phyloP scores from a whole-genome alignment of 441 rosid species.

The Jatropha multifida region DNA sequence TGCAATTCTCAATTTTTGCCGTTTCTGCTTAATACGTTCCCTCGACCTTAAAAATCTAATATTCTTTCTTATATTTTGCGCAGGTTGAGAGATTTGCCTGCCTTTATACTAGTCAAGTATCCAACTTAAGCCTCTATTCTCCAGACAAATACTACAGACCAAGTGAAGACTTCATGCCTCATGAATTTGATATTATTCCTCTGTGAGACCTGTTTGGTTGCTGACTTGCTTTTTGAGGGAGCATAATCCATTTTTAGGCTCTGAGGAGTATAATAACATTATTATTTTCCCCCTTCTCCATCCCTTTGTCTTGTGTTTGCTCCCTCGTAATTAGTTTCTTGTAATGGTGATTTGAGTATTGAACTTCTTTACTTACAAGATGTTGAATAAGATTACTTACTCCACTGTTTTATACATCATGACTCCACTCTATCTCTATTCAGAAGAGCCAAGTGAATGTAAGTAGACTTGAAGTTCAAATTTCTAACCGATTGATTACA shows the following conservation, averaged over 20 bases:
- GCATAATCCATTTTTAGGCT: background rate
- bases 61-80: background rate
- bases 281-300: background rate
- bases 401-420: no score
- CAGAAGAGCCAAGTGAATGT: no score
- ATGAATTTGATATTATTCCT: conserved; percentile 78
- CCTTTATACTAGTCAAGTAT: conserved; percentile 92
- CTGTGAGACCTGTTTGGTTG: conserved; percentile 30
- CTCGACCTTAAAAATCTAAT: background rate
- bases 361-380: background rate
- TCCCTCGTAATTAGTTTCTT: background rate
- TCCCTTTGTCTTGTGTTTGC: conserved; percentile 7
- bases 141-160: conserved; percentile 97
- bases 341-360: background rate
- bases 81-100: conserved; percentile 99
- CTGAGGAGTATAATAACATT: background rate
- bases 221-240: background rate
- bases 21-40: background rate
- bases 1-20: background rate
- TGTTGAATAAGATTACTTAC: background rate
- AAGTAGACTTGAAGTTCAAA: no score
- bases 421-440: no score
- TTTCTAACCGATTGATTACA: no score
- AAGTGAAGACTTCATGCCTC: conserved; percentile 96
- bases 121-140: conserved; percentile 86